Evolutionary conservation across 306 rosid genomes (phyloP).

Genomic region (Vigna hirtella): DNA sequence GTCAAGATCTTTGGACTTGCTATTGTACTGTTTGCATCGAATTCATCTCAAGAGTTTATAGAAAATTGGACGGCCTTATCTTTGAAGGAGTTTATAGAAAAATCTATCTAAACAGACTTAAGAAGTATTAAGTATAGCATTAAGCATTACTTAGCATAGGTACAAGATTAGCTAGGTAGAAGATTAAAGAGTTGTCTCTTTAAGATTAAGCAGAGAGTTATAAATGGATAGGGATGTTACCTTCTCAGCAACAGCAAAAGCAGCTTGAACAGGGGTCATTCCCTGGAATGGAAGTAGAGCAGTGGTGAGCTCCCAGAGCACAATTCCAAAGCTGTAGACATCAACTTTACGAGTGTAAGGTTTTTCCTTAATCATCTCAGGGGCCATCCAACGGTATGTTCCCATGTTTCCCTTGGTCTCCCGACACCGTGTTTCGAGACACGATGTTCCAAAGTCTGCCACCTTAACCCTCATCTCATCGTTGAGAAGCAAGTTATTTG

Average conservation of each 20-base stretch:
- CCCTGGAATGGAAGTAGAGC: conserved; percentile 96
- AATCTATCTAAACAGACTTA: no score
- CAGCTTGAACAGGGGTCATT: conserved; percentile 99
- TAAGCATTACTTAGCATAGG: no score
- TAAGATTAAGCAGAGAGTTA: not conserved
- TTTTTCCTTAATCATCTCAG: conserved; percentile 96
- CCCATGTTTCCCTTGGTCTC: conserved; percentile 99
- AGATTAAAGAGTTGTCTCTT: no score
- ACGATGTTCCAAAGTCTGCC: conserved; percentile 95
- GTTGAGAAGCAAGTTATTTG: conserved; percentile 91
- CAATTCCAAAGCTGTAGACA: conserved; percentile 95
- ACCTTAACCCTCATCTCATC: conserved; percentile 99
- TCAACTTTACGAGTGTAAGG: conserved; percentile 87
- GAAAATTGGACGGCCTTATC: not conserved
- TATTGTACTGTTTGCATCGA: not conserved
- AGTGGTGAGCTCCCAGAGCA: conserved; percentile 97
- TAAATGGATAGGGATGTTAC: conserved; percentile 47
- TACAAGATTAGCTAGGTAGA: no score
- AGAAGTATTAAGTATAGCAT: not conserved
- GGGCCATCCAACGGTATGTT: conserved; percentile 99
- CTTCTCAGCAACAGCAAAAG: conserved; percentile 98
- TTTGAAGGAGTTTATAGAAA: no score
- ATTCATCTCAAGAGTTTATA: not conserved
- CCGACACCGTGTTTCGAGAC: conserved; percentile 86
- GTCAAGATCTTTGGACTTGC: not conserved